Percentiles rank a stretch among this genome's conserved stretches.
phyloP scores from a whole-genome alignment of 805 yeast species.

The Lachancea thermotolerans region DNA sequence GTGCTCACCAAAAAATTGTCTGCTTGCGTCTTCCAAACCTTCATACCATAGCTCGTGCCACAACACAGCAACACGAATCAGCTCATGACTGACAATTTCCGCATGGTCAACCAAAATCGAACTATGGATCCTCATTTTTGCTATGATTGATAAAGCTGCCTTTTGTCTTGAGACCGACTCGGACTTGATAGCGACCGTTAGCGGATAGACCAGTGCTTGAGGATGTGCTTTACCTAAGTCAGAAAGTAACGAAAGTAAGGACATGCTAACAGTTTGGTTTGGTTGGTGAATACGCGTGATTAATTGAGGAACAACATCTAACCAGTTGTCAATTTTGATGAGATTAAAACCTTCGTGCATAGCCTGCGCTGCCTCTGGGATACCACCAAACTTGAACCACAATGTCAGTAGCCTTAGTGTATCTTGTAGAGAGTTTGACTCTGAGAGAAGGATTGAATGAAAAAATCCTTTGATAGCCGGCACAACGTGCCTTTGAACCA shows the following conservation, averaged over 20 bases:
- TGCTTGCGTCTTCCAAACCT: conserved; percentile 93
- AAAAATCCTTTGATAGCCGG: conserved; percentile 96
- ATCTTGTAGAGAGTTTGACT: conserved; percentile 84
- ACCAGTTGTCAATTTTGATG: conserved; percentile 89
- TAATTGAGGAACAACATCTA: conserved; percentile 90
- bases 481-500: conserved; percentile 79
- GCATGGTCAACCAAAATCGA: conserved; percentile 84
- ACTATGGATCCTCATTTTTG: conserved; percentile 85
- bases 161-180: conserved; percentile 83
- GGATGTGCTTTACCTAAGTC: conserved; percentile 95
- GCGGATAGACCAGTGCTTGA: conserved; percentile 90
- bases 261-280: conserved; percentile 70
- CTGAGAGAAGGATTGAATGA: conserved; percentile 85
- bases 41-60: conserved; percentile 99
- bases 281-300: conserved; percentile 97
- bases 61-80: conserved; percentile 87
- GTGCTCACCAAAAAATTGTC: conserved; percentile 88
- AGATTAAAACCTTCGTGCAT: conserved; percentile 84
- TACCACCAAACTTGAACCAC: conserved; percentile 96
- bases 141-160: conserved; percentile 88
- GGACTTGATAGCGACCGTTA: conserved; percentile 92
- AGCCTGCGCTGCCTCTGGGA: conserved; percentile 83
- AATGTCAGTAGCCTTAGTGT: conserved; percentile 81
- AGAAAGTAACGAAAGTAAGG: conserved; percentile 71
- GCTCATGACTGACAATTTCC: conserved; percentile 86